Base-by-base conservation (phyloP, 2,329 filamentous ascomycete genomes). In the Diaporthe sp. region DNA sequence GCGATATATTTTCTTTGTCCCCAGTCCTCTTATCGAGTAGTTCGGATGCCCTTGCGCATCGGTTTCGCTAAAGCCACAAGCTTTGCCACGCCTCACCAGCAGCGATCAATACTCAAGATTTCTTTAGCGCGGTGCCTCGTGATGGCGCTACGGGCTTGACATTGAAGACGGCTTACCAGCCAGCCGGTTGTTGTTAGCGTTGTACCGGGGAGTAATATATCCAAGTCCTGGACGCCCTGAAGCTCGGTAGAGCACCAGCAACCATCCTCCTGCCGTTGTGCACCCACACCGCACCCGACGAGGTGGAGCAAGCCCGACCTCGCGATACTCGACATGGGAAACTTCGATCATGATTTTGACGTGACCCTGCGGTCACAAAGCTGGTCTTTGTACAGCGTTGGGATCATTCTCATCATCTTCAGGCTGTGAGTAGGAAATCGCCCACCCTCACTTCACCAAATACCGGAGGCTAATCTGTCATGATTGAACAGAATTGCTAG, bases 361-460 rank as follows among this genome's bases (percentile, higher is more conserved):
- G 58, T 49, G 71, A 65, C 53, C 31, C 19, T 73, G 9, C 37
- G 39, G 44, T 51, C 44, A n/a, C 39, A 73, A 61, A 73, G 71
- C 71, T 73, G 53, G 71, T 39, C 71, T 61, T 73, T 73, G 42
- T 73, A 73, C n/a, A 61, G 55, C 57, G 15, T 73, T 25, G 71
- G 71, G 19, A 73, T 73, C 55, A 17, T 61, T 6, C n/a, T 61
- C 9, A 65, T 73, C 22, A 39, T 61, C 3, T 73, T 73, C 39
- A 62, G 71, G 28, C 46, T 73, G 71, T 73, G 34, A 51, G 71
- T 65, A 7, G 10, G 15, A 13, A 10, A 3, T 28, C 12, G 10
- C 28, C 6, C 34, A 42, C 31, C 15, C 19, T n/a, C 15, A 60
- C 9, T 58, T 34, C 34, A 42, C 34, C 34, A 42, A 13, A 42